Evolutionary conservation across 2,329 filamentous ascomycete genomes (phyloP), one percentile per base, ranked within the genome.

Genomic region (Daldinia sp.): DNA sequence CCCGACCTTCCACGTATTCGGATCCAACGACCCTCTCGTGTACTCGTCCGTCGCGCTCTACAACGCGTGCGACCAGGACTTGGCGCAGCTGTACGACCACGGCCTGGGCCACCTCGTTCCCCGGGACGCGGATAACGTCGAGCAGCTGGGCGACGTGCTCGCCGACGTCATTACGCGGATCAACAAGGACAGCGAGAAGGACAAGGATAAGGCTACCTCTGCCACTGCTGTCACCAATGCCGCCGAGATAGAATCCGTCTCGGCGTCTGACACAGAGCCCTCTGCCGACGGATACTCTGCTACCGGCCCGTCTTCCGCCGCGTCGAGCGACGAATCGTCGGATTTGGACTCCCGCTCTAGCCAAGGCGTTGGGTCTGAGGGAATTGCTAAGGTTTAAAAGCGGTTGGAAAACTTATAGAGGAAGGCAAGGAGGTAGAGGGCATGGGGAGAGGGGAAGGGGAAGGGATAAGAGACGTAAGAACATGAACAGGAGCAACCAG

Each of bases 71-170:
- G 80, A 85, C 51, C 79, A 77, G 13, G 81, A 84, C 59, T 78
- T 74, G 1, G 82, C 83, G 0, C 73, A 78, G 23, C 76, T 86
- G 61, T 86, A 85, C 63, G 84, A 86, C 73, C 83, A 85, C 67
- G 84, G 83, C 13, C 82, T 84, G 57, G 84, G 84, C 0, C 85
- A 86, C 72, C 83, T 82, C 5, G 79, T 86, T 9, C 84, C 84
- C 0, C 76, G 82, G 58, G 79, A 68, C 64, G 67, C 67, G 39
- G 69, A 71, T 50, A 71, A 71, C 63, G 69, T 71, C 66, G 66
- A 69, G 33, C 63, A 74, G 54, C 65, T 78, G 1, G 72, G 69
- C 13, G 71, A 75, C 18, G 64, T 75, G 6, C 66, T 79, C 1
- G 63, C 63, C 7, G 67, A 62, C 37, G 64, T 69, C 48, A 60